Evolutionary conservation across 495 filamentous ascomycete species (phyloP), one percentile per base, ranked within the genome.

Genomic region (Filosporella fistucella): DNA sequence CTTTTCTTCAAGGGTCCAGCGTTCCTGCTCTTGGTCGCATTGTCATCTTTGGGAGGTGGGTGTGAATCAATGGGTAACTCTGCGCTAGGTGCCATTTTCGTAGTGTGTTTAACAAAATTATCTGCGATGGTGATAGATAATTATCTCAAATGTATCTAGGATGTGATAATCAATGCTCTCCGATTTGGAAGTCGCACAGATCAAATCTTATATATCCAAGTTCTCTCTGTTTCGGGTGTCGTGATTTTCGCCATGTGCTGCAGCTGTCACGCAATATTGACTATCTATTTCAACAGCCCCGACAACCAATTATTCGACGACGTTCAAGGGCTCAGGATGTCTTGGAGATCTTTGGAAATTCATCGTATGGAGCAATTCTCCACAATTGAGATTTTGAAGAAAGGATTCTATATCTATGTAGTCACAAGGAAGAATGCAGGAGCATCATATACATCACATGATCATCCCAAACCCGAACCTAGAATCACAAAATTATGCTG

Each of bases 1-100:
- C 64, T 47, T n/a, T 38, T 38, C 23, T 47, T 47, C 33, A 47
- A 30, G 35, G 45, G 45, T 24, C 30, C 34, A 12, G 25, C 33
- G 42, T 45, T 45, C 23, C 42, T 45, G 26, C 42, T 45, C 18
- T 45, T 45, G 26, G 42, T 45, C 25, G 24, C 7, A 22, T 21
- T 45, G 26, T n/a, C 24, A 22, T 33, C 42, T 21, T 45, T 45
- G n/a, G n/a, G n/a, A 16, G 25, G 26, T 16, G 12, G 42, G 33
- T 45, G 42, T 42, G 39, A 42, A 45, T 30, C 26, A 17, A 45
- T 21, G 16, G 25, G 26, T 18, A 45, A 12, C 13, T 45, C 25
- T 4, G 42, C 42, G 42, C 42, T 45, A 6, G 42, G 25, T n/a
- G 42, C 42, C 42, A 45, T 45, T 30, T 5, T 45, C 17, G 14